Percentiles rank a stretch among this genome's conserved stretches.
Conservation (phyloP, 495 filamentous ascomycete genomes). For the Tuber umbilicatum region DNA sequence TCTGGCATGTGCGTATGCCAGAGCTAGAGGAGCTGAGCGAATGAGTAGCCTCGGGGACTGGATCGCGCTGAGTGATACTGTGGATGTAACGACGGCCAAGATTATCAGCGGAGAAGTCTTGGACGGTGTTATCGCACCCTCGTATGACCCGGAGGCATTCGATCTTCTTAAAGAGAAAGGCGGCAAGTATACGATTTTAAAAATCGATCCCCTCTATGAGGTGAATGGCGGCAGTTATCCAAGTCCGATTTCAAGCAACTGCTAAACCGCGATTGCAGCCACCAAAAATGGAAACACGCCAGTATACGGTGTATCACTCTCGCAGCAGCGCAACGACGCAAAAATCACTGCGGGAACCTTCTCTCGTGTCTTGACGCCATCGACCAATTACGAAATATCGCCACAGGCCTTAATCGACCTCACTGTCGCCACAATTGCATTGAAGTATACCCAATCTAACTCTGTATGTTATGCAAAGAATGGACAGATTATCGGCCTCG, state of each 20-base stretch:
- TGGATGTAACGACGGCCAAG: constrained; percentile 84
- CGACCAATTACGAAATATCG: constrained; percentile 62
- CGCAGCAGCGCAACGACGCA: constrained; percentile 86
- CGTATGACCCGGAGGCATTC: constrained; percentile 73
- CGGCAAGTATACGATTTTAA: constrained; percentile 88
- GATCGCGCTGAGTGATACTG: constrained; percentile 80
- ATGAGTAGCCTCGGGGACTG: constrained; percentile 97
- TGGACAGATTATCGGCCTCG: constrained; percentile 90
- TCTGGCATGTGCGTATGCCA: constrained; percentile 89
- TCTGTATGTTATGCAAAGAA: constrained; percentile 96
- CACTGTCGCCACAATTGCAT: constrained; percentile 87
- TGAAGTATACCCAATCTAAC: constrained; percentile 98
- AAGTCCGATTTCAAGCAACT: not conserved
- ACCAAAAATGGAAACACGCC: constrained; percentile 64
- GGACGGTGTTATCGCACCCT: constrained; percentile 88
- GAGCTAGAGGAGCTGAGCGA: constrained; percentile 87
- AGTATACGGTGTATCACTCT: constrained; percentile 75
- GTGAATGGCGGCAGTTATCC: constrained; percentile 25
- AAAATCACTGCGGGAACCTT: constrained; percentile 79
- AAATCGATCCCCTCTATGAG: constrained; percentile 80
- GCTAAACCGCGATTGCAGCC: constrained; percentile 45
- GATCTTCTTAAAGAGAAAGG: constrained; percentile 94
- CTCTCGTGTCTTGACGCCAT: constrained; percentile 72
- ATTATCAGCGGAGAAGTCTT: constrained; percentile 97
- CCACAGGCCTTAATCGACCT: constrained; percentile 79